Base-by-base conservation (phyloP, 192 early-diverging fungal genomes). In the Coemansia sp. region DNA sequence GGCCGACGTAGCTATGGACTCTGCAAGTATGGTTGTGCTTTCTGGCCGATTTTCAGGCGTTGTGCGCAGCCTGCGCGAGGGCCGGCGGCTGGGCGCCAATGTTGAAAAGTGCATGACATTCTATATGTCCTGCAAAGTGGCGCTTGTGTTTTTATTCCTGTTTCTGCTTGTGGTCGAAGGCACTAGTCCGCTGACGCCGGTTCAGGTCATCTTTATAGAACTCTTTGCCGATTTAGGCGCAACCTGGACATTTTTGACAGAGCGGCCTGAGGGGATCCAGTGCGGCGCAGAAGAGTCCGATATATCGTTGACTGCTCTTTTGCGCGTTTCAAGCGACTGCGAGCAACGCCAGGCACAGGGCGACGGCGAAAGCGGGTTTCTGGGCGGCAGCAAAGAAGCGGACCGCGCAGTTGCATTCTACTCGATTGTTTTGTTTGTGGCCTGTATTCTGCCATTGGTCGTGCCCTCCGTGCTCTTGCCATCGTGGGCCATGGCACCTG, bases 1-100 rank as follows among this genome's bases (percentile, higher is more conserved):
- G 22, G 85, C 84, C 18, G 86, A 86, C 53, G 81, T 90, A 69
- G 79, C 82, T 7, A 76, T 87, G 61, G 76, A 78, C 24, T 58
- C 71, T 0, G 76, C 76, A 0, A 59, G 64, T 6, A 30, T 78
- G 62, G 61, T 78, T 51, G 71, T 78, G 23, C 47, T 78, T 13
- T 67, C 63, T 20, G 70, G 71, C 18, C 51, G 65, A 9, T 73
- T 78, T 30, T 63, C 63, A 13, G 71, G 56, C 11, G 68, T 78
- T 3, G 70, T 73, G 20, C 60, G 59, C 8, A 35, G 65, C 58
- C 47, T 78, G 25, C 67, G 76, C 11, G 71, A 78, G 45, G 71
- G 67, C 14, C 56, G 55, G 10, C 48, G 71, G 14, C 56, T 61
- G 3, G 55, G 53, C 30, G 55, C 71, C 14, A 78, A 78, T 32